A percentile compares a stretch with the other conserved stretches of the same genome.
Evolutionary conservation across 345 rosid species (phyloP).

Genomic region (Eucalyptus camaldulensis): DNA sequence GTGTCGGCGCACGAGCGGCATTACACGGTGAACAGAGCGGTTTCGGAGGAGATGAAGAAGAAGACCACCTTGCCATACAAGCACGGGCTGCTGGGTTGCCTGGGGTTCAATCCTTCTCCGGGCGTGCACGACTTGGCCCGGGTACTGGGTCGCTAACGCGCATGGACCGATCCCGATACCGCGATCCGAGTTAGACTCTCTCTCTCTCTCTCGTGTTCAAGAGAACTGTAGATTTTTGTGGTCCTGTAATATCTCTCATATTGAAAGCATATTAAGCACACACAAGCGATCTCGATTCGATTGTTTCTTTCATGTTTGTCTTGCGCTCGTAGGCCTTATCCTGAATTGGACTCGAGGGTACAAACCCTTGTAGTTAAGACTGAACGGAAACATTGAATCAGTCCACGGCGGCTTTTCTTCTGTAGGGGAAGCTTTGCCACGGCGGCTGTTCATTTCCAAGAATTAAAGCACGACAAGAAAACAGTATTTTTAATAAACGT

Average conservation of each 20-base stretch:
- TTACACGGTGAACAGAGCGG: constrained; percentile 82
- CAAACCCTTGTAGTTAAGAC: neutral
- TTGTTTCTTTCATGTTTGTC: neutral
- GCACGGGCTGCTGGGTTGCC: constrained; percentile 81
- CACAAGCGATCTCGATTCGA: neutral
- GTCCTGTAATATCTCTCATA: neutral
- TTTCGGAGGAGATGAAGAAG: constrained; percentile 79
- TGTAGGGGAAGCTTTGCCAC: neutral
- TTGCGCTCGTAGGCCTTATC: neutral
- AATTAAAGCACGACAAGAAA: neutral
- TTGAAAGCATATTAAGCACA: neutral
- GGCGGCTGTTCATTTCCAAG: neutral
- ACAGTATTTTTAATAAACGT: neutral
- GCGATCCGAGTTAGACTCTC: neutral
- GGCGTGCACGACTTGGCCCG: constrained; percentile 52
- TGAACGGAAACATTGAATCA: neutral
- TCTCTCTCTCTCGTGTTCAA: neutral
- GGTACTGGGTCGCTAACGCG: constrained; percentile 63
- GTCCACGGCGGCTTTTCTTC: neutral
- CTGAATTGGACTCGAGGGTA: neutral
- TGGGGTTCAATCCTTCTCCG: constrained; percentile 55
- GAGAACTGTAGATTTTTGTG: neutral
- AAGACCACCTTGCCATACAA: constrained; percentile 86
- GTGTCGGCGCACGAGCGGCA: constrained; percentile 79
- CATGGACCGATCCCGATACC: constrained; percentile 17